A percentile compares a stretch with the other conserved stretches of the same genome.
phyloP scores from a whole-genome alignment of 2,329 filamentous ascomycete species.

The Colletotrichum trifolii region DNA sequence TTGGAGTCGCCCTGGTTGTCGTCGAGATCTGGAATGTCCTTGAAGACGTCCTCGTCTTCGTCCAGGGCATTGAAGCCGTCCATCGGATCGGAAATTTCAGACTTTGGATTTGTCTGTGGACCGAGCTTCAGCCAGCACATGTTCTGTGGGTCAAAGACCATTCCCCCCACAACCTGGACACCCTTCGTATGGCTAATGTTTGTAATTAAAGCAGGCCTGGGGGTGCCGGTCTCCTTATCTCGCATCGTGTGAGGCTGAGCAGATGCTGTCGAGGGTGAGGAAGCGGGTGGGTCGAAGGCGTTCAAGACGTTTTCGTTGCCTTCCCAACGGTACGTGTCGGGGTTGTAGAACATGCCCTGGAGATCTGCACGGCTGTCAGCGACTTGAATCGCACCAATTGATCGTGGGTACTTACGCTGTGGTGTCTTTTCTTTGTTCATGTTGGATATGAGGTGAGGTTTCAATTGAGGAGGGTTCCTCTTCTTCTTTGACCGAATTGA shows the following conservation, averaged over 20 bases:
- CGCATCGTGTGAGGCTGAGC: slow-evolving; percentile 55
- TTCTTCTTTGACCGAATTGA: slow-evolving; percentile 65
- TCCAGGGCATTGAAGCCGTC: slow-evolving; percentile 77
- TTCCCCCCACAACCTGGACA: slow-evolving; percentile 94
- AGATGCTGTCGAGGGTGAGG: slow-evolving; percentile 64
- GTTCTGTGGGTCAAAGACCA: slow-evolving; percentile 96
- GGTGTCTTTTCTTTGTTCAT: slow-evolving; percentile 78
- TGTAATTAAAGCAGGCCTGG: slow-evolving; percentile 84
- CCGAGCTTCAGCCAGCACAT: slow-evolving; percentile 97
- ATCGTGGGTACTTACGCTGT: slow-evolving; percentile 73
- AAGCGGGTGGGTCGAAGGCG: slow-evolving; percentile 76
- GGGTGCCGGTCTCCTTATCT: slow-evolving; percentile 69
- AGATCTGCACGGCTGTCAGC: slow-evolving; percentile 65
- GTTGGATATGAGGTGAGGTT: slow-evolving; percentile 91
- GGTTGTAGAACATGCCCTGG: slow-evolving; percentile 97
- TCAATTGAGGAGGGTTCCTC: slow-evolving; percentile 68
- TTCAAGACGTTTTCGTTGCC: slow-evolving; percentile 90
- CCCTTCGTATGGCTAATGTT: slow-evolving; percentile 87
- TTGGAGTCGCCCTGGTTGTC: slow-evolving; percentile 68
- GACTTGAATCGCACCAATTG: slow-evolving; percentile 40
- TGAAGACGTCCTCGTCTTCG: slow-evolving; percentile 93
- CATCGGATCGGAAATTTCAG: slow-evolving; percentile 66
- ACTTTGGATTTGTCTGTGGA: slow-evolving; percentile 56
- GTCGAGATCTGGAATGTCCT: slow-evolving; percentile 91
- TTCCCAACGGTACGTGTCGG: slow-evolving; percentile 88